Evolutionary conservation across 164 flowering plant species (phyloP).

Genomic region (Magnolia sinica): DNA sequence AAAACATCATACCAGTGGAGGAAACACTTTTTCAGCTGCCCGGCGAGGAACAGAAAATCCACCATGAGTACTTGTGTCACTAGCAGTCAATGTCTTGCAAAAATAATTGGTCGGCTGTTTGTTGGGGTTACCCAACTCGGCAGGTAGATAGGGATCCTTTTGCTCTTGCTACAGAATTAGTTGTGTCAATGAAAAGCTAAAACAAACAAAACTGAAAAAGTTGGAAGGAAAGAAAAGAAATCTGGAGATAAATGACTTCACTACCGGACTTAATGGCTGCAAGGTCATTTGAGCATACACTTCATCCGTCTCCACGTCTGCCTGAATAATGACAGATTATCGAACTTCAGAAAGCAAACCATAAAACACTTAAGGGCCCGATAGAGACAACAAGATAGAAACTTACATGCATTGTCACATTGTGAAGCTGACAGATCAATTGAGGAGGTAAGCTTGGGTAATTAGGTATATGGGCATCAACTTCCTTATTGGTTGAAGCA

Average conservation of each 20-base stretch:
- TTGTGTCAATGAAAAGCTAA: background rate
- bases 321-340: conserved; percentile 46
- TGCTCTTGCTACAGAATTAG: conserved; percentile 73
- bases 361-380: background rate
- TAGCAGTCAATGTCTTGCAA: conserved; percentile 88
- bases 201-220: background rate
- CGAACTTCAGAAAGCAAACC: background rate
- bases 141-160: conserved; percentile 71
- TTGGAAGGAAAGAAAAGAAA: background rate
- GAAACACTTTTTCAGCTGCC: conserved; percentile 91
- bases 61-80: conserved; percentile 96
- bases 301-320: conserved; percentile 89
- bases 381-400: background rate
- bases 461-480: conserved; percentile 84
- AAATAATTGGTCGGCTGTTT: conserved; percentile 90
- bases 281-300: conserved; percentile 96
- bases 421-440: conserved; percentile 86
- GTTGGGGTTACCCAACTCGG: conserved; percentile 66
- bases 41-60: conserved; percentile 97
- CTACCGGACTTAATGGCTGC: conserved; percentile 83
- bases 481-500: conserved; percentile 84
- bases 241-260: background rate
- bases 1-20: conserved; percentile 60
- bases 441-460: conserved; percentile 89
- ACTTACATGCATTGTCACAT: conserved; percentile 94